phyloP scores from a whole-genome alignment of 2,329 filamentous ascomycete species.

The Talaromyces islandicus region DNA sequence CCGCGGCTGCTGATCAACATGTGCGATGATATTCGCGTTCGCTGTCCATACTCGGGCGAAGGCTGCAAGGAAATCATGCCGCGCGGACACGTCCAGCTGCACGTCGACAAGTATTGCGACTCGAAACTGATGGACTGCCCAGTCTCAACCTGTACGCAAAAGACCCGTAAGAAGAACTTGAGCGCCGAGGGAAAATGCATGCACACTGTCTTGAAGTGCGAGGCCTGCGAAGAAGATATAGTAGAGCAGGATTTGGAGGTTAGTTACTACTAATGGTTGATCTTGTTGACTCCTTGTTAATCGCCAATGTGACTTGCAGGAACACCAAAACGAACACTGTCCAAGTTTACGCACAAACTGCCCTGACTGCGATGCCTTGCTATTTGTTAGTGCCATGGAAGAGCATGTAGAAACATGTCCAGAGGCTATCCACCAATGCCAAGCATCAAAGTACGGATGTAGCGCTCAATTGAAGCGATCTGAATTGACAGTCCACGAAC shows the following conservation, averaged over 20 bases:
- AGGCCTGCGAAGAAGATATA: conserved; percentile 47
- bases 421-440: conserved; percentile 30
- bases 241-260: conserved; percentile 52
- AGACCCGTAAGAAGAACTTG: conserved; percentile 52
- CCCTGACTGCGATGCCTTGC: conserved; percentile 29
- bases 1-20: conserved; percentile 55
- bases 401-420: conserved; percentile 33
- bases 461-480: conserved; percentile 29
- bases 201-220: conserved; percentile 48
- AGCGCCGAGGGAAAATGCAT: conserved; percentile 45
- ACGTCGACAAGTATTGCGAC: conserved; percentile 56
- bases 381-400: conserved; percentile 26
- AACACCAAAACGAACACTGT: conserved; percentile 33
- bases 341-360: conserved; percentile 30
- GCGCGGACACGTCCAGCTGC: conserved; percentile 52
- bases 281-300: conserved; percentile 5
- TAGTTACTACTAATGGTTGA: conserved; percentile 9
- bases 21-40: conserved; percentile 56
- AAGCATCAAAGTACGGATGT: conserved; percentile 40
- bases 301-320: conserved; percentile 15
- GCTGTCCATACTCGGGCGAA: conserved; percentile 50
- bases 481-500: conserved; percentile 38
- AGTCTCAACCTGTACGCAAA: conserved; percentile 43
- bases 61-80: conserved; percentile 51
- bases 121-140: conserved; percentile 51